Evolutionary conservation across 2,329 filamentous ascomycete species (phyloP), one percentile per base, ranked within the genome.

Genomic region (Fusarium acutatum): DNA sequence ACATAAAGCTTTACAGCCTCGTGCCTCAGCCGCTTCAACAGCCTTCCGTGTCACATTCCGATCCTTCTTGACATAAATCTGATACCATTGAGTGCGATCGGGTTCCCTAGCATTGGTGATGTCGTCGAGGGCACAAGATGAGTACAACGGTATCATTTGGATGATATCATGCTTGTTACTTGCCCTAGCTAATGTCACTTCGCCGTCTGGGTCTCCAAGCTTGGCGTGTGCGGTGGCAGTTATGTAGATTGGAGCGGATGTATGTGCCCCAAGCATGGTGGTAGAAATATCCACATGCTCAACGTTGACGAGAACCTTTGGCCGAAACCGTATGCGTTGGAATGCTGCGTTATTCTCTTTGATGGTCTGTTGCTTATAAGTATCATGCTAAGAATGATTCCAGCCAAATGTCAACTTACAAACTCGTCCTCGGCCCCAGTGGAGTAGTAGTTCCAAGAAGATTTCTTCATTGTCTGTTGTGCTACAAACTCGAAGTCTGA

Each of bases 101-200:
- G 57, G 26, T 1, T 28, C 57, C 28, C 57, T 64, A 1, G 37
- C 46, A 8, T 34, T 43, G 7, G 63, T 38, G 7, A 71, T 64
- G 2, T 59, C 38, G 6, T 47, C 41, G 2, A 71, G 41, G 7
- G 63, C 18, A 18, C 49, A 50, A 2, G 63, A 72, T 6, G 68
- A 71, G 46, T 71, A 71, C 5, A 72, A 12, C 1, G 69, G 69
- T 54, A 71, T 71, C 68, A 71, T 71, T 38, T 71, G 69, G 4
- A 69, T 46, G 20, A 71, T 43, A 4, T 37, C 41, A 11, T 71
- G 69, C 13, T 54, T 64, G 10, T 52, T 69, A 18, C 64, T 56
- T 28, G 69, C 69, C 18, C 46, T 59, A 10, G 63, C 11, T 5
- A 72, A 13, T 9, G 60, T 67, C 1, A 72, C 38, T 30, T 72